Conservation (phyloP, 177 flowering plant genomes). For the Tripterygium wilfordii region DNA sequence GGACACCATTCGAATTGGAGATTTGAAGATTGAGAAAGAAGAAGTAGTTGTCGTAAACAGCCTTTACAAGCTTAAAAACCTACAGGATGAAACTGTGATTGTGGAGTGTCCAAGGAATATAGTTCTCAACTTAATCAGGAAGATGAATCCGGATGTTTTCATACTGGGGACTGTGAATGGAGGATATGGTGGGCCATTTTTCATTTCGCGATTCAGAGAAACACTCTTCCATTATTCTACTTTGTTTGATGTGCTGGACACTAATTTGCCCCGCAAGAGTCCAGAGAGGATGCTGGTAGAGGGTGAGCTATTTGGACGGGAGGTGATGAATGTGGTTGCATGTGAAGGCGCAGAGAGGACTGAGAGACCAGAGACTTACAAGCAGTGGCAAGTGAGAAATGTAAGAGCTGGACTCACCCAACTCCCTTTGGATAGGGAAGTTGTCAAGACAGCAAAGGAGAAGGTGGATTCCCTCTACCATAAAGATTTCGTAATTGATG, state of each 20-base stretch:
- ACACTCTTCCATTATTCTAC: conserved; percentile 47
- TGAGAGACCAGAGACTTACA: conserved; percentile 61
- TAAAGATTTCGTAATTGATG: conserved; percentile 50
- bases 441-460: conserved; percentile 26
- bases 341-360: conserved; percentile 56
- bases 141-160: conserved; percentile 46
- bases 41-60: conserved; percentile 53
- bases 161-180: conserved; percentile 48
- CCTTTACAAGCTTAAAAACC: conserved; percentile 27
- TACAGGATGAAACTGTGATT: conserved; percentile 51
- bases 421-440: conserved; percentile 42
- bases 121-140: conserved; percentile 41
- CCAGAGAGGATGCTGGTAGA: conserved; percentile 47
- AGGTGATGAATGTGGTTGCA: conserved; percentile 53
- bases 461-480: conserved; percentile 33
- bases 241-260: conserved; percentile 51
- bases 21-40: conserved; percentile 32
- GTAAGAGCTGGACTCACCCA: conserved; percentile 46
- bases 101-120: conserved; percentile 44
- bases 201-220: conserved; percentile 51
- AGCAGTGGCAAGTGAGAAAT: conserved; percentile 54
- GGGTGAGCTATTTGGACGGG: conserved; percentile 36
- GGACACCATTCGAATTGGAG: conserved; percentile 53
- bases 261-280: conserved; percentile 35
- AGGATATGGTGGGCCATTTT: conserved; percentile 49